Percentiles rank a stretch among this genome's conserved stretches.
phyloP scores from a whole-genome alignment of 371 early-diverging fungal species.

The Lichtheimia ramosa region DNA sequence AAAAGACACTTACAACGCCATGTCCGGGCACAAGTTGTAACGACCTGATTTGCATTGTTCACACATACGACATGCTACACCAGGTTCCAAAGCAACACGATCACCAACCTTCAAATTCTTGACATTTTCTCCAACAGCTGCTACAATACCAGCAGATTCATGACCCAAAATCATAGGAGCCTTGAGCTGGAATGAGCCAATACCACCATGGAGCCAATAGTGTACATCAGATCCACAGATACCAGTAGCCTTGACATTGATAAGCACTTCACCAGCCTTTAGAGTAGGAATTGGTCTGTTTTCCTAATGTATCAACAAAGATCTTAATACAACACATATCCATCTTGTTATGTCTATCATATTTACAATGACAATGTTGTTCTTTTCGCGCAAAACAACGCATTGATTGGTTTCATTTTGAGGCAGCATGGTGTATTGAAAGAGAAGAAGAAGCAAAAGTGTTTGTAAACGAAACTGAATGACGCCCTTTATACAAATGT shows the following conservation, averaged over 20 bases:
- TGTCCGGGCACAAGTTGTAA: conserved; percentile 53
- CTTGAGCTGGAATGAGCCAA: conserved; percentile 43
- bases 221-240: conserved; percentile 56
- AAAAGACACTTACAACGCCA: conserved; percentile 32
- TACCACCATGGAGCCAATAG: conserved; percentile 50
- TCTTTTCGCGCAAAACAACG: conserved; percentile 25
- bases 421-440: conserved; percentile 14
- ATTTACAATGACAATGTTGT: conserved; percentile 28
- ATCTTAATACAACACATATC: neutral
- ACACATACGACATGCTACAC: conserved; percentile 68
- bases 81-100: conserved; percentile 63
- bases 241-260: conserved; percentile 50
- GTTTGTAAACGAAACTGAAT: neutral
- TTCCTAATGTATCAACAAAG: conserved; percentile 17
- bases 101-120: conserved; percentile 67
- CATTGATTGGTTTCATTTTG: conserved; percentile 20
- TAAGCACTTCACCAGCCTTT: conserved; percentile 36
- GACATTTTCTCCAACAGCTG: conserved; percentile 56
- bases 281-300: conserved; percentile 27
- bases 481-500: conserved; percentile 1
- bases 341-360: too few relatives aligned
- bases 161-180: conserved; percentile 77
- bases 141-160: conserved; percentile 72
- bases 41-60: conserved; percentile 49
- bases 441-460: neutral